Conservation (phyloP, 441 rosid genomes). For the Codiaeum variegatum region DNA sequence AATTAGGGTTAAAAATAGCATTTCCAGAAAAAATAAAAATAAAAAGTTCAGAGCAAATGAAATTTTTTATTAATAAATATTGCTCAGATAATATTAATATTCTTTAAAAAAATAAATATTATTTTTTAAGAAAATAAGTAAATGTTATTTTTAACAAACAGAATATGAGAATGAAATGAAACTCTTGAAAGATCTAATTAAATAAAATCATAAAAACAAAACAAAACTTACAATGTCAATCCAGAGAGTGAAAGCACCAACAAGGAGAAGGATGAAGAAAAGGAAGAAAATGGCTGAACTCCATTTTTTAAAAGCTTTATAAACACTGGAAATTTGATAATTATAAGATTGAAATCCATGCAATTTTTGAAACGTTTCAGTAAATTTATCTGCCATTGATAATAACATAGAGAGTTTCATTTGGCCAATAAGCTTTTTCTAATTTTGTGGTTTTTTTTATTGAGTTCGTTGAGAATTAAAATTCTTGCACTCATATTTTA, state of each 20-base stretch:
- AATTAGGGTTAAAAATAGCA: too few relatives aligned
- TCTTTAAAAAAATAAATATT: too few relatives aligned
- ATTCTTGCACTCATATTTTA: not conserved
- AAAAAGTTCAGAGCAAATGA: too few relatives aligned
- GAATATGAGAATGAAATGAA: too few relatives aligned
- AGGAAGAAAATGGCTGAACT: constrained; percentile 23
- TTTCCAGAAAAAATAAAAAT: too few relatives aligned
- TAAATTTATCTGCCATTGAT: not conserved
- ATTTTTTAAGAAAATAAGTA: too few relatives aligned
- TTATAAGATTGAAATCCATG: not conserved
- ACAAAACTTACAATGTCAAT: constrained; percentile 27
- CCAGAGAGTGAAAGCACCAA: constrained; percentile 32
- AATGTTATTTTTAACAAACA: too few relatives aligned
- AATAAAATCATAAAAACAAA: too few relatives aligned
- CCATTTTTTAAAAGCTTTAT: constrained; percentile 27
- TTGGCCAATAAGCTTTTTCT: not conserved
- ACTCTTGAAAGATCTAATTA: too few relatives aligned
- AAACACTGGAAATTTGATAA: not conserved
- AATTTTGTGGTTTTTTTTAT: not conserved
- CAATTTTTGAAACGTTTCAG: not conserved
- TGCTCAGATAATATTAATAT: too few relatives aligned
- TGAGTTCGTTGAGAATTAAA: not conserved
- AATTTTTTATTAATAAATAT: too few relatives aligned
- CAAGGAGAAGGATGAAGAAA: constrained; percentile 28
- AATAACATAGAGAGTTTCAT: not conserved